Evolutionary conservation across 257 asterid genomes (phyloP).

Genomic region (Petunia axillaris): DNA sequence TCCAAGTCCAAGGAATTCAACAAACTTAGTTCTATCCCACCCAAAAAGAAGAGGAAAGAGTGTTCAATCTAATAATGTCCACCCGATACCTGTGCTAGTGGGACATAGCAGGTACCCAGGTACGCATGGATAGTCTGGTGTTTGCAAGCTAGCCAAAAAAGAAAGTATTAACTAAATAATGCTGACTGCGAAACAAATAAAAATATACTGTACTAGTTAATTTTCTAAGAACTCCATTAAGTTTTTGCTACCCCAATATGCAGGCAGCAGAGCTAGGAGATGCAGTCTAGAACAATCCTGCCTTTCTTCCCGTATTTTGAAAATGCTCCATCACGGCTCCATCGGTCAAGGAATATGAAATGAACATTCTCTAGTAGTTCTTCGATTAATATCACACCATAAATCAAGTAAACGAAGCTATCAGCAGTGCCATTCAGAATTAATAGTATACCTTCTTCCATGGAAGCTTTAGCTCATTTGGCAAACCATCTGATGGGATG

Average conservation of each 20-base stretch:
- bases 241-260: neutral
- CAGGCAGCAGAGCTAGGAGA: neutral
- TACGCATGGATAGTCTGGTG: too few relatives aligned
- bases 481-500: neutral
- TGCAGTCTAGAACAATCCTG: too few relatives aligned
- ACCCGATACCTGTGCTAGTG: too few relatives aligned
- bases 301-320: too few relatives aligned
- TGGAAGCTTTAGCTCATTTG: neutral
- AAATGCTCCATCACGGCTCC: neutral
- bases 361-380: neutral
- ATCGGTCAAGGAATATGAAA: neutral
- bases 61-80: neutral
- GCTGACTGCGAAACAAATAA: neutral
- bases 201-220: too few relatives aligned
- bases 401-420: neutral
- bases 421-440: neutral
- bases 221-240: too few relatives aligned
- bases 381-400: neutral
- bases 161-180: too few relatives aligned
- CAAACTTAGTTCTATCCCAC: neutral
- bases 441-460: neutral
- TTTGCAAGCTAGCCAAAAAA: too few relatives aligned
- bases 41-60: neutral
- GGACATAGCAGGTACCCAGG: too few relatives aligned
- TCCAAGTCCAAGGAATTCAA: too few relatives aligned